phyloP scores from a whole-genome alignment of 2,329 filamentous ascomycete genomes.

The Xylariales sp. region DNA sequence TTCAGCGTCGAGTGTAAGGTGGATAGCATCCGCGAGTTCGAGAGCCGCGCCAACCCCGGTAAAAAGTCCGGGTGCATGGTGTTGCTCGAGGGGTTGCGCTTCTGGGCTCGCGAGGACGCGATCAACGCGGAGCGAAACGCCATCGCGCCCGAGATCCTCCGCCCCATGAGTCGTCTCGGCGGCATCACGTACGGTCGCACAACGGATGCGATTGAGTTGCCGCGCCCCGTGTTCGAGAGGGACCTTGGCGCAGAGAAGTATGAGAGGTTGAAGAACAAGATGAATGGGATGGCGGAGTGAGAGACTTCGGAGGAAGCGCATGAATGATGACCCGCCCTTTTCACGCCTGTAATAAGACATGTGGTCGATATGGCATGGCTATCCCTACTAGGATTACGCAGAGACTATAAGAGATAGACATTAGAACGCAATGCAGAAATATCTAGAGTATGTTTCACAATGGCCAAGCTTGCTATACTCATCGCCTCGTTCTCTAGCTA shows the following conservation, averaged over 20 bases:
- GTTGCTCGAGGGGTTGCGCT: conserved; percentile 84
- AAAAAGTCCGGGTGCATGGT: conserved; percentile 80
- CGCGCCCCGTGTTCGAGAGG: conserved; percentile 67
- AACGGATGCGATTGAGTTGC: conserved; percentile 77
- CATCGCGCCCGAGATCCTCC: conserved; percentile 80
- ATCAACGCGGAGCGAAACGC: conserved; percentile 80
- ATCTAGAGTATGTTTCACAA: too few relatives aligned
- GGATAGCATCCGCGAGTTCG: conserved; percentile 80
- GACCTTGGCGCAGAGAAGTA: conserved; percentile 65
- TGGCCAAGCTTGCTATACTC: too few relatives aligned
- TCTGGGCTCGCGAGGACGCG: conserved; percentile 92
- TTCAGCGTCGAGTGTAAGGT: conserved; percentile 86
- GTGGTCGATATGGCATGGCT: background rate
- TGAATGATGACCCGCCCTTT: background rate
- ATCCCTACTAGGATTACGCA: background rate
- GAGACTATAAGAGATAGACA: conserved; percentile 5
- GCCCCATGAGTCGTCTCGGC: conserved; percentile 81
- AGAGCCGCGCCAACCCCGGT: conserved; percentile 75
- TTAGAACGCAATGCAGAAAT: background rate
- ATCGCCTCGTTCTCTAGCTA: too few relatives aligned
- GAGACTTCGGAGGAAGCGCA: background rate
- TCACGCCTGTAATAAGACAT: background rate
- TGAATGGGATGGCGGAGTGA: conserved; percentile 28
- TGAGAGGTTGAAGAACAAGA: conserved; percentile 64
- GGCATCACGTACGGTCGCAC: conserved; percentile 85